A percentile compares a stretch with the other conserved stretches of the same genome.
Evolutionary conservation across 176 grass and related monocot species (phyloP).

Genomic region (Aechmea fasciata): DNA sequence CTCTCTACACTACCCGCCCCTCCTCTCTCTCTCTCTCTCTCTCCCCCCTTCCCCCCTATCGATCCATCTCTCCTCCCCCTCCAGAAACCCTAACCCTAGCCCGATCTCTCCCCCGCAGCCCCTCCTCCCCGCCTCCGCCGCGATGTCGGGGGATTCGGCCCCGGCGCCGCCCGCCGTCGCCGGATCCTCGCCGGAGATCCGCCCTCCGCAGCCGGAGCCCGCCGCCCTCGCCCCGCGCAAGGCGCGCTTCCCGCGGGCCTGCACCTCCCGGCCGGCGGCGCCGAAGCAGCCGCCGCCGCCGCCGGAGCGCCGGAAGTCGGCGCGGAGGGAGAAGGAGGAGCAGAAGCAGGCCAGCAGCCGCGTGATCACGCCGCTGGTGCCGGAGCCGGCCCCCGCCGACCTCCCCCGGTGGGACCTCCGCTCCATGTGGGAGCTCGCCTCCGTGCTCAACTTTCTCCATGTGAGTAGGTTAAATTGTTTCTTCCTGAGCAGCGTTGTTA

Average conservation of each 20-base stretch:
- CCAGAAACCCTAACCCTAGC: constrained; percentile 17
- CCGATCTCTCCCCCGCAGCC: constrained; percentile 17
- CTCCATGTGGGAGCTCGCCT: constrained; percentile 92
- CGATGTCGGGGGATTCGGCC: constrained; percentile 16
- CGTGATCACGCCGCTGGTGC: constrained; percentile 63
- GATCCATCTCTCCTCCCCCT: constrained; percentile 25
- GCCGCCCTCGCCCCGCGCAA: constrained; percentile 17
- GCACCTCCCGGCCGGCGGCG: constrained; percentile 37
- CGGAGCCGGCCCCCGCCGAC: constrained; percentile 39
- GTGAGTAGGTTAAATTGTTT: constrained; percentile 29
- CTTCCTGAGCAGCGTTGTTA: not conserved
- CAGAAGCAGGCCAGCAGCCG: constrained; percentile 28
- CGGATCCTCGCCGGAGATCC: constrained; percentile 18
- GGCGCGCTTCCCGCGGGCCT: constrained; percentile 69
- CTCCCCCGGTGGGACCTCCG: constrained; percentile 57
- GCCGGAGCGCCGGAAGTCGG: constrained; percentile 35
- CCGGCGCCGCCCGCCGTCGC: constrained; percentile 13
- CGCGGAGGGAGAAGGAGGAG: constrained; percentile 25
- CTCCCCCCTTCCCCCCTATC: constrained; percentile 20
- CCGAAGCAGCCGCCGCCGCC: constrained; percentile 13
- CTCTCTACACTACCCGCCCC: constrained; percentile 20
- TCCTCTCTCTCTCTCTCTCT: constrained; percentile 18
- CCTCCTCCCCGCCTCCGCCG: constrained; percentile 5
- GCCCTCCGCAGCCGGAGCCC: constrained; percentile 2
- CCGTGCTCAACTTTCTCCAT: constrained; percentile 81